Evolutionary conservation across 306 rosid genomes (phyloP), one percentile per base, ranked within the genome.

Genomic region (Ammopiptanthus mongolicus): DNA sequence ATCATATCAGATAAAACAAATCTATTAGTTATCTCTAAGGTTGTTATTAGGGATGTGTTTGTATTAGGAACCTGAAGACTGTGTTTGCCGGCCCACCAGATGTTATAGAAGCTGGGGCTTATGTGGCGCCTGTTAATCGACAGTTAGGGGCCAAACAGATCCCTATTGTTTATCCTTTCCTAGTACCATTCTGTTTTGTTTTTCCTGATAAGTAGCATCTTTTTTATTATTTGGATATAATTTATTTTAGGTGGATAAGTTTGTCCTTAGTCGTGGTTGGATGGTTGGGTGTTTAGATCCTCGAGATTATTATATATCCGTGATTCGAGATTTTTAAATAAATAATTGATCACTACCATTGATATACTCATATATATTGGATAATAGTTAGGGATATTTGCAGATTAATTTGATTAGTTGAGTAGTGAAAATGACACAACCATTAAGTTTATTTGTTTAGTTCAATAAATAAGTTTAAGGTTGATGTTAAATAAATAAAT

Each of bases 61-160:
- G 13, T 21, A 68, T 31, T 36, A 36, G 69, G 69, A 25, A 25
- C 0, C 3, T 13, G 71, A 11, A 46, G 78, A 41, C 46, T 65
- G 39, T 33, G 41, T 18, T 37, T 44, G 83, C 61, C 71, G 69
- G 70, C 59, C 44, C 15, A 51, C 56, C 6, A 23, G 22, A 2
- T 5, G 15, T n/a, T 69, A n/a, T 57, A 21, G 79, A 39, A 36
- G 83, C 53, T 81, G 65, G 64, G 72, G 22, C 78, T 69, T 63
- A 41, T 51, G 72, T 59, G 76, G 81, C 62, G 53, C 37, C 58
- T 17, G 42, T 81, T 69, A 18, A 48, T 74, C 66, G 34, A 48
- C 61, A 65, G 82, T 41, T 56, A 1, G 50, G 57, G 19, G 55
- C 82, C 77, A 67, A 77, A 62, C 66, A 51, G 17, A 21, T 78